Base-by-base conservation (phyloP, 192 early-diverging fungal genomes). In the Coemansia asiatica region DNA sequence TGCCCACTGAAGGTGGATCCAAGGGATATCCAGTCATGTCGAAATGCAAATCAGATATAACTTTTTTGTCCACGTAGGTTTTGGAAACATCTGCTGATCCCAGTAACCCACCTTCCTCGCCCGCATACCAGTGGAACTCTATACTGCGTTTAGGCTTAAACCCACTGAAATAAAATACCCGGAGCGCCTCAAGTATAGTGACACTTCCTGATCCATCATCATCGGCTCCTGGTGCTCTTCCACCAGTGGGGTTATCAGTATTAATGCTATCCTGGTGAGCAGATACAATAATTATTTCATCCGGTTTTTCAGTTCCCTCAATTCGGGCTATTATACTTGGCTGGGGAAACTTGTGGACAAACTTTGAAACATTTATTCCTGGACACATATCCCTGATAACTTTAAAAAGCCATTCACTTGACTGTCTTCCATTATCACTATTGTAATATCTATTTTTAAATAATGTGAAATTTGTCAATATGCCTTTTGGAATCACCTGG, bases 51-150 rank as follows among this genome's bases (percentile, higher is more conserved):
- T 92, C 91, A n/a, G 88, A 93, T 68, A 84, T 68, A 7, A 97
- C 89, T 8, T 77, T 48, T 21, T 75, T 75, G 7, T 66, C 69
- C 40, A 78, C 66, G 72, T 94, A 97, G 21, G 85, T 53, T 16
- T 82, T 60, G 4, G 87, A 87, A 60, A 97, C 85, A 58, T 85
- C 91, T 60, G 94, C 90, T 8, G 90, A 91, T 9, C 95, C 95
- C 62, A 97, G 83, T 13, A 97, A 81, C 33, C 95, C 93, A 60
- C 82, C 91, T 72, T 95, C 94, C 72, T 95, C 94, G 22, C 82
- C 94, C 50, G 89, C 86, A 74, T 94, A 92, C 89, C 90, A 96
- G 82, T 95, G 93, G 81, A 95, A 95, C 61, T 95, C 93, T 28
- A 97, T 86, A 9, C 90, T 85, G 54, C 88, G 79, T 8, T 72